Evolutionary conservation across 2,329 filamentous ascomycete genomes (phyloP).

Genomic region (Apiospora malaysiana): DNA sequence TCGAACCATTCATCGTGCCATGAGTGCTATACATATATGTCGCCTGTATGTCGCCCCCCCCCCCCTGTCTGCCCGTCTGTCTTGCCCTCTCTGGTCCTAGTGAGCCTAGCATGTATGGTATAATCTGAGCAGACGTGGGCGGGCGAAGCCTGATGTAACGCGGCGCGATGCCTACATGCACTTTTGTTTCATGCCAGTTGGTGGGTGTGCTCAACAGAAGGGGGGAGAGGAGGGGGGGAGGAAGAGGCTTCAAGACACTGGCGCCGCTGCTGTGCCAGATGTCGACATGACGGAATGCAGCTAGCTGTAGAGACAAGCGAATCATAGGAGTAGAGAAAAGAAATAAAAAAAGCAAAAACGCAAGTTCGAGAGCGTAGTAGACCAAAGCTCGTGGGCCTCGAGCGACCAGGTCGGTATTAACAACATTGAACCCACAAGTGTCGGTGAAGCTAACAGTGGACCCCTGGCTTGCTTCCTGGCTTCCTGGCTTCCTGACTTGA

Average conservation of each 20-base stretch:
- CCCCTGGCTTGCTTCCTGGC: neutral
- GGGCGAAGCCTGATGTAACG: neutral
- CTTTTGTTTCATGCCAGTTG: neutral
- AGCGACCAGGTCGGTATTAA: constrained; percentile 19
- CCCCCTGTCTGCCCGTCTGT: neutral
- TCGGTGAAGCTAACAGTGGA: constrained; percentile 26
- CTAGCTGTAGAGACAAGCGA: neutral
- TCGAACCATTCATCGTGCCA: neutral
- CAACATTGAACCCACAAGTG: constrained; percentile 21
- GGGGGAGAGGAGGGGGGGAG: too few relatives aligned
- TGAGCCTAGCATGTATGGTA: neutral
- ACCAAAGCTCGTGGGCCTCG: neutral
- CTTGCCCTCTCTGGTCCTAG: neutral
- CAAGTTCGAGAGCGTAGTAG: neutral
- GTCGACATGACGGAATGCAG: neutral
- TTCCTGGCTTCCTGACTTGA: neutral
- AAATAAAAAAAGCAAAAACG: neutral
- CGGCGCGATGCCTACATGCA: neutral
- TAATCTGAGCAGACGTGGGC: neutral
- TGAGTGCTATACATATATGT: neutral
- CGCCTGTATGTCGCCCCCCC: neutral
- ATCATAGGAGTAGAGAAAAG: neutral
- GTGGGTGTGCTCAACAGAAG: neutral
- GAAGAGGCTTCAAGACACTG: neutral
- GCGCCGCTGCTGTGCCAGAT: neutral